Percentiles rank a stretch among this genome's conserved stretches.
Evolutionary conservation across 768 basidiomycete genomes (phyloP).

Genomic region (Trametes cubensis): DNA sequence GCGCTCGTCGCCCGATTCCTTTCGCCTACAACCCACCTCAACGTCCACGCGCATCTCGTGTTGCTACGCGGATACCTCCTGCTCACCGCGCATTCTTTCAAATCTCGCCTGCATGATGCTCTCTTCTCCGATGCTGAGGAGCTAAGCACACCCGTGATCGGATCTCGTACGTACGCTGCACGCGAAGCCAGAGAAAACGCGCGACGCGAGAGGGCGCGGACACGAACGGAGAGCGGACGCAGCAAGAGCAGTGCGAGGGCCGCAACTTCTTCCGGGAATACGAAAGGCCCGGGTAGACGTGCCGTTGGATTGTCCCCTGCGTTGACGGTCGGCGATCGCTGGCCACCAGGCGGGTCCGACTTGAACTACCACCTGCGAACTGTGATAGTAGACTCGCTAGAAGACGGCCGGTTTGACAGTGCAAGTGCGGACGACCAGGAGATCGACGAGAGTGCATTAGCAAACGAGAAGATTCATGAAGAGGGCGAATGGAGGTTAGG

Average conservation of each 20-base stretch:
- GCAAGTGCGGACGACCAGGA: not conserved
- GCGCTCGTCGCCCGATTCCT: conserved; percentile 72
- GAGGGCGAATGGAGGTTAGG: conserved; percentile 79
- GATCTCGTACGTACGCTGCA: conserved; percentile 17
- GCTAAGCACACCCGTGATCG: conserved; percentile 15
- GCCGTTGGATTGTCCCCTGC: conserved; percentile 68
- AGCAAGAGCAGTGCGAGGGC: conserved; percentile 2
- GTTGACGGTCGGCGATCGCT: conserved; percentile 71
- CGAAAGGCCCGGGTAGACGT: conserved; percentile 45
- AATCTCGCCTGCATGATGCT: conserved; percentile 64
- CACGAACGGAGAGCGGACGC: not conserved
- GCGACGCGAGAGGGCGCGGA: not conserved
- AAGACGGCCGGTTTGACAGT: conserved; percentile 30
- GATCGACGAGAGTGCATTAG: conserved; percentile 4
- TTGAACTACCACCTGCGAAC: conserved; percentile 81
- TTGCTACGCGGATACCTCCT: conserved; percentile 78
- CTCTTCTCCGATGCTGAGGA: conserved; percentile 78
- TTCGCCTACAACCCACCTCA: conserved; percentile 61
- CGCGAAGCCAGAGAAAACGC: conserved; percentile 16
- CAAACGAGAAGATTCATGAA: conserved; percentile 36
- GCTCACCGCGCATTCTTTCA: conserved; percentile 73
- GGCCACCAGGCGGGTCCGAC: conserved; percentile 89
- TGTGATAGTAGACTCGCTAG: conserved; percentile 82
- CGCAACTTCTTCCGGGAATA: not conserved
- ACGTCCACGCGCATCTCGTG: conserved; percentile 65